phyloP scores from a whole-genome alignment of 768 basidiomycete species.

The Sarcodon sp. region DNA sequence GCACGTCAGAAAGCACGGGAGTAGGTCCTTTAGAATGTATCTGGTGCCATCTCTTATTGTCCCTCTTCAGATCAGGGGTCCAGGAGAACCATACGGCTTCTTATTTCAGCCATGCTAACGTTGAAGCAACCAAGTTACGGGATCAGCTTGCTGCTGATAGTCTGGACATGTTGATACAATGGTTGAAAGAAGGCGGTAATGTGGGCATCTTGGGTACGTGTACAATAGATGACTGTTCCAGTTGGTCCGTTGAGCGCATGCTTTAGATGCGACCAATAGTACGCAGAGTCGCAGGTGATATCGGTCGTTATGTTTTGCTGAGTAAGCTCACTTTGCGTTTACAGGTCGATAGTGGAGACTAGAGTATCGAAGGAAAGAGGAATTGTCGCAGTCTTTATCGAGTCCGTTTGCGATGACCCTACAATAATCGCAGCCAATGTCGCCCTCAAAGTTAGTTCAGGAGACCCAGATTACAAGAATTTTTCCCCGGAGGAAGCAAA shows the following conservation, averaged over 20 bases:
- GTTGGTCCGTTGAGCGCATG: constrained; percentile 2
- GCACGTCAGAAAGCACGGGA: constrained; percentile 71
- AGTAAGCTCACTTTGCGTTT: neutral
- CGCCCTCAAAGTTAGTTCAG: constrained; percentile 88
- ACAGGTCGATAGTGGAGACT: constrained; percentile 69
- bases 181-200: constrained; percentile 92
- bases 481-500: constrained; percentile 77
- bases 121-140: constrained; percentile 59
- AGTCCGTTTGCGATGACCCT: constrained; percentile 91
- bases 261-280: constrained; percentile 90
- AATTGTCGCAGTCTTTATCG: constrained; percentile 84
- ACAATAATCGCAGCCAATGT: constrained; percentile 92
- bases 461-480: constrained; percentile 96
- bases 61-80: constrained; percentile 48
- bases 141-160: constrained; percentile 85
- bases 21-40: constrained; percentile 22
- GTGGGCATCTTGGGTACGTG: constrained; percentile 89
- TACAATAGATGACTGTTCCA: neutral
- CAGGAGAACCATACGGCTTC: constrained; percentile 85
- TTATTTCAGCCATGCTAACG: constrained; percentile 84
- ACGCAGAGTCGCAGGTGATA: constrained; percentile 57
- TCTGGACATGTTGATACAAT: constrained; percentile 87
- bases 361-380: constrained; percentile 82
- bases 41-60: neutral
- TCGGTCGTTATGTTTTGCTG: neutral